These are phyloP conservation scores for Mucor velutinosus DNA, from an alignment of 371 early-diverging fungal genomes.

Conservation along the genomic window DNA sequence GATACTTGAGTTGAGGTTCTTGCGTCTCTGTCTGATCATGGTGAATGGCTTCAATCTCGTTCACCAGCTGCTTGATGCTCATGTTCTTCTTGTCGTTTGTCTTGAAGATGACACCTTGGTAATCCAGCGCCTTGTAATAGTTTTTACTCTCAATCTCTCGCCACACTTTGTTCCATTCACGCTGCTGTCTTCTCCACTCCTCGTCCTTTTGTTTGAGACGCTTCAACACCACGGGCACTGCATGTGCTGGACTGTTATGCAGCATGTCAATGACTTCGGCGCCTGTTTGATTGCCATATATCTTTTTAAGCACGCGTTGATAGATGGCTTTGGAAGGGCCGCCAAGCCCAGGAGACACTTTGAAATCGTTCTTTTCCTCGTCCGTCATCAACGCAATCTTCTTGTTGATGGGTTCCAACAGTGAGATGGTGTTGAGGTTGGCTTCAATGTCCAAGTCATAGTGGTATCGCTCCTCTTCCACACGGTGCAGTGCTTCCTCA, in stretches of 20 bases:
- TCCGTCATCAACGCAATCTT: slow-evolving; percentile 71
- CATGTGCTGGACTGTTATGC: slow-evolving; percentile 87
- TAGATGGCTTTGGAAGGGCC: slow-evolving; percentile 85
- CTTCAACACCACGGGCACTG: slow-evolving; percentile 94
- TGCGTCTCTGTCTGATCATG: slow-evolving; percentile 42
- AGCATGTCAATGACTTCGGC: slow-evolving; percentile 90
- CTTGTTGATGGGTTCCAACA: slow-evolving; percentile 84
- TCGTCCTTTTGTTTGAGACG: slow-evolving; percentile 96
- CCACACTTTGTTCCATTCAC: slow-evolving; percentile 96
- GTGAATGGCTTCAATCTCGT: slow-evolving; percentile 84
- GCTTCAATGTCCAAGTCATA: slow-evolving; percentile 93
- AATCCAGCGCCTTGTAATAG: slow-evolving; percentile 97
- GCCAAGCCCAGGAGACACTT: slow-evolving; percentile 78
- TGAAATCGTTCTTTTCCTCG: slow-evolving; percentile 75
- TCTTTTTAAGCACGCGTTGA: slow-evolving; percentile 82
- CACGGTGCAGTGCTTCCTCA: slow-evolving; percentile 94
- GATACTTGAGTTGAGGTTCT: slow-evolving; percentile 67
- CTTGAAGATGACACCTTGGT: slow-evolving; percentile 89
- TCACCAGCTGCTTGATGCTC: slow-evolving; percentile 72
- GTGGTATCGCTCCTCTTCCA: slow-evolving; percentile 91
- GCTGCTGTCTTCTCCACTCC: slow-evolving; percentile 81
- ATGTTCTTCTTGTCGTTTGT: slow-evolving; percentile 81
- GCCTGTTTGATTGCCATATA: slow-evolving; percentile 86
- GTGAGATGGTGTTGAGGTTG: slow-evolving; percentile 83
- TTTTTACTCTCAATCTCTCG: slow-evolving; percentile 90